These are phyloP conservation scores for Apiotrichum montevideense DNA, from an alignment of 1,284 basidiomycete genomes.

Conservation along the genomic window DNA sequence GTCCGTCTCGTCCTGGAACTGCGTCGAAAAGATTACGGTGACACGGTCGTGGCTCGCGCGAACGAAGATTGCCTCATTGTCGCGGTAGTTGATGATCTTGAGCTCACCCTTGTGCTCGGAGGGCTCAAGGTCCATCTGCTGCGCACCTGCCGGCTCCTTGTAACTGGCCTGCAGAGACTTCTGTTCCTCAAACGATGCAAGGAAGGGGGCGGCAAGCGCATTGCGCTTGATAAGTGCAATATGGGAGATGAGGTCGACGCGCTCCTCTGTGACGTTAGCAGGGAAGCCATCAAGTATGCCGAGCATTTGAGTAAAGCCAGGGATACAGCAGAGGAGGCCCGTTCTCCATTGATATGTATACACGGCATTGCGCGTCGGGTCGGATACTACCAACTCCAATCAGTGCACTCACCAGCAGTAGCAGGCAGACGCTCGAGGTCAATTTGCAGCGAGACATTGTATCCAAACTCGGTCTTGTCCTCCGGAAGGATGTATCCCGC, in stretches of 20 bases:
- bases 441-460: conserved; percentile 79
- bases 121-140: conserved; percentile 45
- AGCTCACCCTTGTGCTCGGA: conserved; percentile 61
- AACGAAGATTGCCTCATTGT: conserved; percentile 94
- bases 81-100: conserved; percentile 91
- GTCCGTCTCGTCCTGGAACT: conserved; percentile 97
- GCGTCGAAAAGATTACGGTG: conserved; percentile 94
- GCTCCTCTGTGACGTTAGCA: conserved; percentile 56
- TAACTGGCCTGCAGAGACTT: conserved; percentile 66
- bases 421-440: conserved; percentile 79
- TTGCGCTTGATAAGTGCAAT: conserved; percentile 87
- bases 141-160: conserved; percentile 46
- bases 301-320: too few species aligned
- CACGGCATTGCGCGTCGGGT: background rate
- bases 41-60: conserved; percentile 91
- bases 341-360: background rate
- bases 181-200: conserved; percentile 81
- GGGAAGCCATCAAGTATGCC: too few species aligned
- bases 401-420: conserved; percentile 61
- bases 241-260: conserved; percentile 71
- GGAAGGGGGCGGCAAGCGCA: conserved; percentile 91
- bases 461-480: conserved; percentile 64
- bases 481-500: conserved; percentile 55
- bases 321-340: too few species aligned
- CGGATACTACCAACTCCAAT: background rate